Base-by-base conservation (phyloP, 2,329 filamentous ascomycete species). In the Curvularia hawaiiensis region DNA sequence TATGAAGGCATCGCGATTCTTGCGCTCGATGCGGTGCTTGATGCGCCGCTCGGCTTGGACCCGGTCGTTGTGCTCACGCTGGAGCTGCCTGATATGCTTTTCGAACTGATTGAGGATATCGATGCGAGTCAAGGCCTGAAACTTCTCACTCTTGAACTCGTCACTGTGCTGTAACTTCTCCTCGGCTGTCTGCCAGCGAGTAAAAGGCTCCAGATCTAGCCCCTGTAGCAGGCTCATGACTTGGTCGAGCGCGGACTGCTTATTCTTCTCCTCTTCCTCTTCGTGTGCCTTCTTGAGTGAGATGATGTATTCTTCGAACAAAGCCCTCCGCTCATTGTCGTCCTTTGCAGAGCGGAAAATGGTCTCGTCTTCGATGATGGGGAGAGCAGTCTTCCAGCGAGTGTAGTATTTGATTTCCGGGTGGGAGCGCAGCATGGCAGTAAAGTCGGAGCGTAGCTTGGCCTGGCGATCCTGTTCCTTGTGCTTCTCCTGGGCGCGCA, bases 331-430 rank as follows among this genome's bases (percentile, higher is more conserved):
- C 80, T 98, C 95, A 56, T 86, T 84, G 68, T 99, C 95, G 73
- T 94, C 85, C 67, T 90, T 90, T 43, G 93, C 94, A 30, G 92
- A 94, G 68, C 92, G 89, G 80, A 98, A 99, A 58, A 96, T 95
- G 47, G 92, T 95, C 81, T 99, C 95, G 49, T 90, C 90, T 77
- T 98, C 92, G 61, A 99, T 92, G 63, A 97, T 96, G 10, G 92
- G 92, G 49, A 91, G 88, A 52, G 94, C 95, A 16, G 92, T 97
- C 84, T 92, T 96, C 95, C 95, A 99, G 60, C 92, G 90, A 41
- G 94, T 97, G 77, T 96, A 97, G 76, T 97, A 88, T 77, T 93
- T 95, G 78, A 99, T 98, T 77, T 99, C 95, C 60, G 93, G 92
- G 76, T 99, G 94, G 65, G 92, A 93, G 78, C 90, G 92, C 65